These are phyloP conservation scores for Aspergillus olivimuriae DNA, from an alignment of 495 filamentous ascomycete genomes.

Conservation along the genomic window DNA sequence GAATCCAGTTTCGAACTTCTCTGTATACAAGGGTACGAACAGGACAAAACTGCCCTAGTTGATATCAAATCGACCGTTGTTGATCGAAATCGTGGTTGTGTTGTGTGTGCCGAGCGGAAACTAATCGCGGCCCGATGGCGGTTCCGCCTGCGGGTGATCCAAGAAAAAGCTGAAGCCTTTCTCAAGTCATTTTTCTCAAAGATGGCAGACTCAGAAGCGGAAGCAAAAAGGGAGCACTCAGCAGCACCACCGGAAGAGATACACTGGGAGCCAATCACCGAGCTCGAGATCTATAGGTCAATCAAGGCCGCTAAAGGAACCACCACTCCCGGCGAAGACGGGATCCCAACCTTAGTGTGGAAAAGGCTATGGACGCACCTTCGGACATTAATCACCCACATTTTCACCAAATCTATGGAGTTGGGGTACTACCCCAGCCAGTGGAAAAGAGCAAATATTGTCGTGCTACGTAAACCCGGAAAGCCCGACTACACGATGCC, in stretches of 20 bases:
- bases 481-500: conserved; percentile 18
- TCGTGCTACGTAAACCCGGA: conserved; percentile 21
- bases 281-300: conserved; percentile 19
- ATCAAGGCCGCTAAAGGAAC: conserved; percentile 14
- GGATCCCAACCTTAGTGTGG: conserved; percentile 17
- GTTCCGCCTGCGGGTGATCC: background rate
- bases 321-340: conserved; percentile 20
- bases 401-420: conserved; percentile 15
- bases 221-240: background rate
- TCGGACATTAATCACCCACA: conserved; percentile 7
- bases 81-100: background rate
- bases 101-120: conserved; percentile 3
- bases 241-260: no score
- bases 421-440: conserved; percentile 18
- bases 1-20: no score
- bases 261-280: conserved; percentile 8
- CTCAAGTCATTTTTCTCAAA: background rate
- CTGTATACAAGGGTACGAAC: no score
- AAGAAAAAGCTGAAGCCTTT: background rate
- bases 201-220: background rate
- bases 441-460: conserved; percentile 16
- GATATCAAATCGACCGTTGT: background rate
- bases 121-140: conserved; percentile 6
- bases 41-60: background rate
- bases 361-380: conserved; percentile 19